Conservation (phyloP, 2,329 filamentous ascomycete species). For the Xylaria sp. region DNA sequence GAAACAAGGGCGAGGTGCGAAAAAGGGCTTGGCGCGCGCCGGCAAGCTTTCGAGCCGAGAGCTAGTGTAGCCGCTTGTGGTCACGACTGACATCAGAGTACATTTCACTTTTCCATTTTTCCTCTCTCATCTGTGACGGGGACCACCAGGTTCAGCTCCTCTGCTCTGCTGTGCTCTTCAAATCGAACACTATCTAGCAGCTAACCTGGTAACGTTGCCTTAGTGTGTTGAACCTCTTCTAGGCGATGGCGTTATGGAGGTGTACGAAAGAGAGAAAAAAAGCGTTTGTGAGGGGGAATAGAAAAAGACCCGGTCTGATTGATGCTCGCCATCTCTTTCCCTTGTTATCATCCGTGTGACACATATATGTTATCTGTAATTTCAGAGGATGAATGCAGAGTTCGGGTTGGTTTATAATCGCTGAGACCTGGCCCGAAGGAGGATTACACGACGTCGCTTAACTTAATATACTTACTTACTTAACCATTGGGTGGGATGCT, state of each 20-base stretch:
- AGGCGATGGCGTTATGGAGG: neutral
- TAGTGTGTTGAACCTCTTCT: neutral
- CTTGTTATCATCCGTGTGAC: neutral
- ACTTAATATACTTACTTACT: neutral
- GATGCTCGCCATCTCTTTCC: neutral
- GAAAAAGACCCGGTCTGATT: neutral
- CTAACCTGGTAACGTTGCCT: constrained; percentile 3
- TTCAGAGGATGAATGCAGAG: neutral
- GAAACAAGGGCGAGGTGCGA: neutral
- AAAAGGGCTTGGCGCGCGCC: constrained; percentile 35
- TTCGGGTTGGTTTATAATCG: neutral
- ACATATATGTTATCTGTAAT: neutral
- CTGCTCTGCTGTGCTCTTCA: neutral
- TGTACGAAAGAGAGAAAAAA: neutral
- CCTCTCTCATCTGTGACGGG: constrained; percentile 4
- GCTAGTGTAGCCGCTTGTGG: constrained; percentile 34
- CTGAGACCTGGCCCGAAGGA: constrained; percentile 12
- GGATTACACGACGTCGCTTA: neutral
- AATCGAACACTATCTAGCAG: neutral
- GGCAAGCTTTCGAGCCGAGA: constrained; percentile 39
- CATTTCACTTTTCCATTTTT: neutral
- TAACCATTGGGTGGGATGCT: neutral
- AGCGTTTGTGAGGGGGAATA: neutral
- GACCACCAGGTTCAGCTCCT: neutral
- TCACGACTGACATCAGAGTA: constrained; percentile 26